phyloP scores from a whole-genome alignment of 495 filamentous ascomycete genomes.

The Copromyces sp. region DNA sequence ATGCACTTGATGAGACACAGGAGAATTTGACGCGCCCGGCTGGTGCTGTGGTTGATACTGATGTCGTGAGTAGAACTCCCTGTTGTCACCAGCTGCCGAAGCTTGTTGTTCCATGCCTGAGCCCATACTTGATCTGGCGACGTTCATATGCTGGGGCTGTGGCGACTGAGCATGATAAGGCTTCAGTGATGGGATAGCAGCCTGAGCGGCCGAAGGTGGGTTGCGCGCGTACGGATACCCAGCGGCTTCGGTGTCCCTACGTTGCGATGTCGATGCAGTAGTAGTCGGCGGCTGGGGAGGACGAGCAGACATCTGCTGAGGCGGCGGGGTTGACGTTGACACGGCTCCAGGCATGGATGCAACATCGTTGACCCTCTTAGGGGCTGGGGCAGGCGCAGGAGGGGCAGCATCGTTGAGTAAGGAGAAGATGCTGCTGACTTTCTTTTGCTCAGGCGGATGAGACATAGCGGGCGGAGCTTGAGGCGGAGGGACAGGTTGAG shows the following conservation, averaged over 20 bases:
- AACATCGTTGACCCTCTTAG: conserved; percentile 32
- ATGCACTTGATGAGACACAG: conserved; percentile 31
- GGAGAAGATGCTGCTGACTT: conserved; percentile 40
- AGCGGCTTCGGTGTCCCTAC: conserved; percentile 27
- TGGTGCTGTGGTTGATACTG: conserved; percentile 25
- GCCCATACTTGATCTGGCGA: conserved; percentile 23
- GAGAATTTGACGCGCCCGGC: conserved; percentile 25
- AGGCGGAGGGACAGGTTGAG: conserved; percentile 24
- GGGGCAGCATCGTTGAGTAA: conserved; percentile 40
- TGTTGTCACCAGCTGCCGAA: conserved; percentile 13
- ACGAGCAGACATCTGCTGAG: conserved; percentile 27
- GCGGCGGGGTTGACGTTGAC: conserved; percentile 35
- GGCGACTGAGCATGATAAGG: conserved; percentile 35
- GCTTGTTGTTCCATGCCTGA: conserved; percentile 23
- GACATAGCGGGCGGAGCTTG: conserved; percentile 19
- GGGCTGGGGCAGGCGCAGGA: conserved; percentile 26
- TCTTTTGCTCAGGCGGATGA: conserved; percentile 28
- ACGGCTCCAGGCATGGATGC: conserved; percentile 17
- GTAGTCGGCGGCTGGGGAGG: conserved; percentile 24
- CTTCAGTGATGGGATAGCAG: conserved; percentile 39
- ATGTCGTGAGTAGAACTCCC: conserved; percentile 34
- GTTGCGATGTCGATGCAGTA: conserved; percentile 21
- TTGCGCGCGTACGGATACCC: conserved; percentile 29
- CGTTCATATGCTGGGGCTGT: conserved; percentile 26
- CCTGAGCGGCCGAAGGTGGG: conserved; percentile 25